phyloP scores from a whole-genome alignment of 1,284 basidiomycete species.

The Sanguinoderma infundibulare region DNA sequence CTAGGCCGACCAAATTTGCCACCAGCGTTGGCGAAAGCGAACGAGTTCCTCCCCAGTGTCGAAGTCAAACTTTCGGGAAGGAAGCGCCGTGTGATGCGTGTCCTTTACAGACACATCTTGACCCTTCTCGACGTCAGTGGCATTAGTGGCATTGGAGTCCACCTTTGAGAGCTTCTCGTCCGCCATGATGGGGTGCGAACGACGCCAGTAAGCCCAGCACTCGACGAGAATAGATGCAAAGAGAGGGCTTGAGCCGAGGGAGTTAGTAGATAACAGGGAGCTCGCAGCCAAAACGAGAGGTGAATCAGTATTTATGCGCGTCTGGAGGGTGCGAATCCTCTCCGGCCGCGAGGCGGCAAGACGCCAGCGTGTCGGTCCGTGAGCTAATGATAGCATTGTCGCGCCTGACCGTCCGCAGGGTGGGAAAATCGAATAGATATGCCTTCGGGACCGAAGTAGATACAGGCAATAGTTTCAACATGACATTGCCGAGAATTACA shows the following conservation, averaged over 20 bases:
- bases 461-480: background rate
- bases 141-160: slow-evolving; percentile 19
- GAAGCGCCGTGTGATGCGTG: slow-evolving; percentile 2
- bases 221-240: background rate
- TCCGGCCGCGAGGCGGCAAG: background rate
- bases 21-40: slow-evolving; percentile 51
- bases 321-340: background rate
- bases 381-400: background rate
- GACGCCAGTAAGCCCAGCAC: background rate
- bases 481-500: background rate
- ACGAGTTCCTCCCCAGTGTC: slow-evolving; percentile 52
- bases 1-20: slow-evolving; percentile 46
- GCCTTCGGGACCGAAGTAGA: no score
- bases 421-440: no score
- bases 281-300: no score
- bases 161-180: slow-evolving; percentile 17
- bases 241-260: background rate
- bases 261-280: no score
- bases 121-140: slow-evolving; percentile 19
- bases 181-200: slow-evolving; percentile 1
- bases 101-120: slow-evolving; percentile 12
- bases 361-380: background rate
- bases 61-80: slow-evolving; percentile 41
- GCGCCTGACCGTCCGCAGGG: no score
- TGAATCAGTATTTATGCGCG: background rate